These are phyloP conservation scores for Cystobasidium sp. DNA, from an alignment of 1,284 basidiomycete genomes.

Conservation along the genomic window DNA sequence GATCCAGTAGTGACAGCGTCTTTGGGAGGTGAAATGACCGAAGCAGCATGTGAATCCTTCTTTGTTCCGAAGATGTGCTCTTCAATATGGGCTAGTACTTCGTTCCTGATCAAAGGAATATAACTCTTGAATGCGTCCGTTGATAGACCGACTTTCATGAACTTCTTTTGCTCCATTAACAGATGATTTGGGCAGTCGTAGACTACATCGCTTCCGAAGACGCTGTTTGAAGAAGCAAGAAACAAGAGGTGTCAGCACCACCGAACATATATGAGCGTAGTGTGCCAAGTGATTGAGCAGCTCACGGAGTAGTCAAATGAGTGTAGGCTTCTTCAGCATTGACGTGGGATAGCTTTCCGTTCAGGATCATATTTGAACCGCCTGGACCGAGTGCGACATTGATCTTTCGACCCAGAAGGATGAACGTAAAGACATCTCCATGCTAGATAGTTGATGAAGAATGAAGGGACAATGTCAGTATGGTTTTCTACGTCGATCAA, in stretches of 20 bases:
- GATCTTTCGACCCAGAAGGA: conserved; percentile 83
- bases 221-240: conserved; percentile 38
- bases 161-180: conserved; percentile 99
- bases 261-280: not conserved
- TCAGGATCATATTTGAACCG: conserved; percentile 92
- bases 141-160: conserved; percentile 74
- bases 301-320: conserved; percentile 53
- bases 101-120: conserved; percentile 85
- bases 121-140: conserved; percentile 90
- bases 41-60: conserved; percentile 15
- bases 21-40: conserved; percentile 61
- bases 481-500: not conserved
- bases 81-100: conserved; percentile 60
- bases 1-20: conserved; percentile 74
- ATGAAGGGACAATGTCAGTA: not conserved
- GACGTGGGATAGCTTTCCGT: conserved; percentile 88
- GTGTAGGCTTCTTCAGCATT: conserved; percentile 97
- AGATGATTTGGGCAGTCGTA: conserved; percentile 96
- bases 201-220: conserved; percentile 94
- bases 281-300: not conserved
- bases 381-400: conserved; percentile 90
- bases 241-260: not conserved
- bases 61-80: conserved; percentile 46
- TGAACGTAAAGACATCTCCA: conserved; percentile 87
- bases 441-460: conserved; percentile 57